phyloP scores from a whole-genome alignment of 208 protist genomes.

The Herpetomonas samuelpessoai region DNA sequence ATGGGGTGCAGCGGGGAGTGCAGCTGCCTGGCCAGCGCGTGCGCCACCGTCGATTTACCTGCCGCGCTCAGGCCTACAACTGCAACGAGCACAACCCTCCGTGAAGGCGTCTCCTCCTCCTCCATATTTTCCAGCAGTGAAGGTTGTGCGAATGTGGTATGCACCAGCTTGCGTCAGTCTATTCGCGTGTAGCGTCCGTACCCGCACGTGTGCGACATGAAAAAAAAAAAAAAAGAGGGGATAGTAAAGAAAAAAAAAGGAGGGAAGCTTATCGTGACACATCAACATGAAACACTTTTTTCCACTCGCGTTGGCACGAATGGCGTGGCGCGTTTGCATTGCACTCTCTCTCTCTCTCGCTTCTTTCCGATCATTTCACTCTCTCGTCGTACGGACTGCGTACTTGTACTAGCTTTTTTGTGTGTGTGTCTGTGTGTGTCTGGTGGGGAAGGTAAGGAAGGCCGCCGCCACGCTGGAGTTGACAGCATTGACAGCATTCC shows the following conservation, averaged over 20 bases:
- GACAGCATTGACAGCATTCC: too few relatives aligned
- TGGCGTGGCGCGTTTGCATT: too few relatives aligned
- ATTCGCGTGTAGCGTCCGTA: too few relatives aligned
- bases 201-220: too few relatives aligned
- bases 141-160: too few relatives aligned
- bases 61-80: constrained; percentile 35
- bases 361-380: too few relatives aligned
- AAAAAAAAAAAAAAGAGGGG: constrained; percentile 8
- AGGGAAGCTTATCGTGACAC: background rate
- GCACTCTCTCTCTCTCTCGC: too few relatives aligned
- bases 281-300: background rate
- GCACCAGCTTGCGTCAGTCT: too few relatives aligned
- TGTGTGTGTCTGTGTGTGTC: too few relatives aligned
- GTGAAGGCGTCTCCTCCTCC: background rate
- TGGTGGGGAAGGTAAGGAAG: background rate
- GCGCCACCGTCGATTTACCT: constrained; percentile 32
- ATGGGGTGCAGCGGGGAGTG: constrained; percentile 25
- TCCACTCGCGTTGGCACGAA: background rate
- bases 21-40: constrained; percentile 19
- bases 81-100: constrained; percentile 26
- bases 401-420: too few relatives aligned
- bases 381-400: too few relatives aligned
- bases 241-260: constrained; percentile 4
- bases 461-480: background rate
- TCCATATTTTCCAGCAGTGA: too few relatives aligned